Evolutionary conservation across 2,329 filamentous ascomycete genomes (phyloP).

Genomic region (Aspergillus fumigatus): DNA sequence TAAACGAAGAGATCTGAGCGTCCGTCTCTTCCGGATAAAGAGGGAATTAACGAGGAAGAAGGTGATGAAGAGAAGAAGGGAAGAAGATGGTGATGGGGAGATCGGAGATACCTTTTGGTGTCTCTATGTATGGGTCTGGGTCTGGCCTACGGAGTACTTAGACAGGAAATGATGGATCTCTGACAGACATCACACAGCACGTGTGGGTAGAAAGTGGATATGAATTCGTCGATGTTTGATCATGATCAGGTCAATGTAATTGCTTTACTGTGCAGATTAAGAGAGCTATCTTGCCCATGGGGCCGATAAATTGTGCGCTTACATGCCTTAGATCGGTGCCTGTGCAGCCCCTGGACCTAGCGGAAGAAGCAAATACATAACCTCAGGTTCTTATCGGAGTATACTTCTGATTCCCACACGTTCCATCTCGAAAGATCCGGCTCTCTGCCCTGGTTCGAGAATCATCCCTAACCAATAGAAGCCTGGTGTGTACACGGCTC

Average conservation of each 20-base stretch:
- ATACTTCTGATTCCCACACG: too few species aligned
- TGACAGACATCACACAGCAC: background rate
- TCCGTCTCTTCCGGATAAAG: background rate
- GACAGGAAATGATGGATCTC: background rate
- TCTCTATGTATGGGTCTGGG: background rate
- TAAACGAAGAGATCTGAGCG: background rate
- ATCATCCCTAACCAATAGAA: background rate
- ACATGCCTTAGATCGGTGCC: too few species aligned
- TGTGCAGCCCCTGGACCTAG: too few species aligned
- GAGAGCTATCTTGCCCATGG: background rate
- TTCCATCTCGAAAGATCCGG: too few species aligned
- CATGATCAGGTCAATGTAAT: background rate
- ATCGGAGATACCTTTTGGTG: too few species aligned
- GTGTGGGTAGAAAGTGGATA: background rate
- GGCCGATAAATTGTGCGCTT: background rate
- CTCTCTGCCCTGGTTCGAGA: background rate
- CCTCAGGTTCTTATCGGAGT: background rate
- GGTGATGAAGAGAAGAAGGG: background rate
- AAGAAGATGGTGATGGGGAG: background rate
- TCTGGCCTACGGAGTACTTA: background rate
- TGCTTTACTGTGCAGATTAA: background rate
- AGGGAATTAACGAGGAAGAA: background rate
- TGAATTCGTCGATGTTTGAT: background rate
- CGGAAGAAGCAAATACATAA: background rate
- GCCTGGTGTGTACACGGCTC: background rate